Percentiles rank a stretch among this genome's conserved stretches.
Evolutionary conservation across 257 asterid species (phyloP).

Genomic region (Solanum sitiens): DNA sequence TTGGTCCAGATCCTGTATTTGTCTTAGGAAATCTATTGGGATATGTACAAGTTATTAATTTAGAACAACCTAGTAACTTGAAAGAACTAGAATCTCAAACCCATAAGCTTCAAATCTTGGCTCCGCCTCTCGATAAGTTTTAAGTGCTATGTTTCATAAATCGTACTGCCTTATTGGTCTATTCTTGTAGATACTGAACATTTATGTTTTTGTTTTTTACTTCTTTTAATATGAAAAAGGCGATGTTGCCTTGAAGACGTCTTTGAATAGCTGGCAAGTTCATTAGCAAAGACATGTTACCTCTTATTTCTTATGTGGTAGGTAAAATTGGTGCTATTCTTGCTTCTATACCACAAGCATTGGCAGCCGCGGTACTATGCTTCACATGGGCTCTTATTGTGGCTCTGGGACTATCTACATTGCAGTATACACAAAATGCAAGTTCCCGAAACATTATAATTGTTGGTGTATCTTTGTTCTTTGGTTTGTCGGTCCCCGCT

Average conservation of each 20-base stretch:
- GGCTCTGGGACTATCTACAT: constrained; percentile 70
- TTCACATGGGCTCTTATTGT: constrained; percentile 82
- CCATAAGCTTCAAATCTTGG: not conserved
- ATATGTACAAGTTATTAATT: not conserved
- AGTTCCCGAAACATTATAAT: constrained; percentile 79
- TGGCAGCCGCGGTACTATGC: constrained; percentile 92
- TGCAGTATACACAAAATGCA: constrained; percentile 68
- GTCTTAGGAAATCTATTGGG: not conserved
- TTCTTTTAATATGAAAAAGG: not conserved
- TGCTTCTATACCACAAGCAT: constrained; percentile 92
- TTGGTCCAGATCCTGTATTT: not conserved
- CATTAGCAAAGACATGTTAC: not conserved
- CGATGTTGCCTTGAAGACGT: not conserved
- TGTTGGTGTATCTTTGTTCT: constrained; percentile 80
- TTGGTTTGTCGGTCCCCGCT: constrained; percentile 88
- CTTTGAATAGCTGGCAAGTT: not conserved
- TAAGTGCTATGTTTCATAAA: not conserved
- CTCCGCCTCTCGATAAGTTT: not conserved
- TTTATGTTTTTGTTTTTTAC: not conserved
- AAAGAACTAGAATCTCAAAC: not conserved
- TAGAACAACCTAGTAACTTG: not conserved
- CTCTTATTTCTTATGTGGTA: constrained; percentile 2
- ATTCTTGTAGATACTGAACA: not conserved
- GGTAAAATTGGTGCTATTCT: constrained; percentile 95
- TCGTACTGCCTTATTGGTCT: not conserved